Evolutionary conservation across 257 asterid genomes (phyloP), one percentile per base, ranked within the genome.

Genomic region (Solanum dulcamara): DNA sequence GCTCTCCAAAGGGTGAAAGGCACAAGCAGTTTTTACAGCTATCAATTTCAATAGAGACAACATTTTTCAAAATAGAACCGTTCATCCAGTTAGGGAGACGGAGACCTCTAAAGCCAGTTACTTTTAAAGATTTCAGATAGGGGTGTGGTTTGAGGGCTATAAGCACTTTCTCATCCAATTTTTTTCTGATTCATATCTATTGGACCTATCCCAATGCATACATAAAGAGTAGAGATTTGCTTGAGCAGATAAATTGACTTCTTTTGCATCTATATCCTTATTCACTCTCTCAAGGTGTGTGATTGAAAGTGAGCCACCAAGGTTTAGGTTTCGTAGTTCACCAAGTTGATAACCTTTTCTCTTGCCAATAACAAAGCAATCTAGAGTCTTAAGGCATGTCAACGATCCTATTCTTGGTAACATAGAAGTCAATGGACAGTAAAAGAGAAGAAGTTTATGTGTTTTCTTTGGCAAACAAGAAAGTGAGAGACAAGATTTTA

Each of bases 21-120:
- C 20, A 37, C 35, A 14, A 59, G 11, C 72, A 81, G 28, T 85
- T 57, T 32, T 59, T 53, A 48, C 81, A 81, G 22, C 50, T 3
- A 42, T 1, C 1, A 30, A 80, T 46, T 12, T 55, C 10, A 60
- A 84, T 26, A 17, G 30, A 10, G 18, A 53, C 55, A 26, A 89
- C 6, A 26, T 87, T 74, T 50, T 40, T 71, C 67, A 89, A 22
- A 30, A 35, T 28, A 44, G 88, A 70, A 48, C 8, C 81, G 3
- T 64, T 44, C 88, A 86, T 88, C 90, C 90, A 89, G 60, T 7
- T 5, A 1, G 89, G 89, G 84, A 89, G 46, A 20, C 5, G 1
- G 32, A 66, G 30, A 17, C 89, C 92, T 10, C 32, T 62, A 81
- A 89, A 89, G 5, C 86, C 80, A 0, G 1, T 1, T 67, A 88